phyloP scores from a whole-genome alignment of 257 asterid species.

The Solanum sparsipilum region DNA sequence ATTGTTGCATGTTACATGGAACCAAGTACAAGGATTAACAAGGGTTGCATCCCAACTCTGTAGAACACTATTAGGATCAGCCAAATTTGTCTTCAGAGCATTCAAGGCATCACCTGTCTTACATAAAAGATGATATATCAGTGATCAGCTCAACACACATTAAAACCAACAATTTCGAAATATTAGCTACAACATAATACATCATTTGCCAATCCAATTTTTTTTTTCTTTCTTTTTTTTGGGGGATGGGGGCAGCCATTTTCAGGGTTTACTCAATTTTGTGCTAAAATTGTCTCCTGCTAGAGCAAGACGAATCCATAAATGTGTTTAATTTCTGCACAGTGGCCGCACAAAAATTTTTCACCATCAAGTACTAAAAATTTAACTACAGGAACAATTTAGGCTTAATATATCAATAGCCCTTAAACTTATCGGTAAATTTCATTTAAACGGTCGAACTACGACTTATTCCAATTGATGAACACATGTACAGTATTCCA shows the following conservation, averaged over 20 bases:
- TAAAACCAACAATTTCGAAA: background rate
- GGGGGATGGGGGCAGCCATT: background rate
- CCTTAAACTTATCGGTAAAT: background rate
- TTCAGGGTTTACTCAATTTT: background rate
- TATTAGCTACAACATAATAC: background rate
- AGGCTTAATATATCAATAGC: background rate
- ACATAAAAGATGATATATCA: background rate
- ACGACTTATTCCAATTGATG: background rate
- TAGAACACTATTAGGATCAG: slow-evolving; percentile 77
- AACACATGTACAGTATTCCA: background rate
- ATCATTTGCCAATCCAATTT: background rate
- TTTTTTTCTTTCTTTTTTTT: background rate
- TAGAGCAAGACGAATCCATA: background rate
- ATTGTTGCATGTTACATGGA: slow-evolving; percentile 72
- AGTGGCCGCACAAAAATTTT: background rate
- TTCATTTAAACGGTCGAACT: background rate
- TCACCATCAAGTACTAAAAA: background rate
- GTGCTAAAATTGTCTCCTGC: background rate
- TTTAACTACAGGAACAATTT: background rate
- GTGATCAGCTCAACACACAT: background rate
- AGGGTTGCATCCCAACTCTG: slow-evolving; percentile 98
- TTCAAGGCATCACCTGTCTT: slow-evolving; percentile 83
- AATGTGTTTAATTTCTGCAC: background rate
- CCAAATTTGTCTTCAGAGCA: slow-evolving; percentile 54
- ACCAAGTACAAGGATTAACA: slow-evolving; percentile 95